Conservation (phyloP, 1,284 basidiomycete species). For the Trametes pubescens region DNA sequence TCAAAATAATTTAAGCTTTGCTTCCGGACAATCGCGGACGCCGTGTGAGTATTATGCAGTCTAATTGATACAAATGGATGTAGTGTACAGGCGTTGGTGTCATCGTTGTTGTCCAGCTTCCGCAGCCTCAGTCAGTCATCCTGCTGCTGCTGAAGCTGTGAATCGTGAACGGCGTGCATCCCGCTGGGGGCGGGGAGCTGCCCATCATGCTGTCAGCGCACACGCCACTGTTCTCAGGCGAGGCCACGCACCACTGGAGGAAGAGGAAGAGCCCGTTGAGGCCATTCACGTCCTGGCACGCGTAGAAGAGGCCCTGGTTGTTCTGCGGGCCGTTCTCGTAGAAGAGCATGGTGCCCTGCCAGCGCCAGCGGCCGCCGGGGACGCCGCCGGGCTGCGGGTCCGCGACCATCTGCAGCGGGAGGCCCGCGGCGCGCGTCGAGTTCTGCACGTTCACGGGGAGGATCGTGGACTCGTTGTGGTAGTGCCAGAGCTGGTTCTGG, state of each 20-base stretch:
- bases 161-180: slow-evolving; percentile 55
- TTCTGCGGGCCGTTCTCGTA: slow-evolving; percentile 55
- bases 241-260: slow-evolving; percentile 52
- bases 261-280: slow-evolving; percentile 57
- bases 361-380: slow-evolving; percentile 57
- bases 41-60: not conserved
- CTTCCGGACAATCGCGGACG: not conserved
- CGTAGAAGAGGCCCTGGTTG: slow-evolving; percentile 60
- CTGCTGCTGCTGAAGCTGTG: slow-evolving; percentile 50
- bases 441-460: slow-evolving; percentile 63
- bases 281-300: slow-evolving; percentile 50
- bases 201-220: slow-evolving; percentile 1
- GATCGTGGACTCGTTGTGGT: slow-evolving; percentile 63
- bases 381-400: slow-evolving; percentile 51
- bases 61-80: slow-evolving; percentile 23
- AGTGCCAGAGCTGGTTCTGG: slow-evolving; percentile 59
- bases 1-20: slow-evolving; percentile 28
- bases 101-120: not conserved
- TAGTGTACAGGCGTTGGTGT: slow-evolving; percentile 18
- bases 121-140: slow-evolving; percentile 9
- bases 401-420: slow-evolving; percentile 57
- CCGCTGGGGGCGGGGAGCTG: slow-evolving; percentile 35
- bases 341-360: slow-evolving; percentile 63
- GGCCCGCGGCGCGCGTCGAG: slow-evolving; percentile 50
- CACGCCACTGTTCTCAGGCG: not conserved